Evolutionary conservation across 129 eudicot species (phyloP), one percentile per base, ranked within the genome.

Genomic region (Rutidosis leptorrhynchoides): DNA sequence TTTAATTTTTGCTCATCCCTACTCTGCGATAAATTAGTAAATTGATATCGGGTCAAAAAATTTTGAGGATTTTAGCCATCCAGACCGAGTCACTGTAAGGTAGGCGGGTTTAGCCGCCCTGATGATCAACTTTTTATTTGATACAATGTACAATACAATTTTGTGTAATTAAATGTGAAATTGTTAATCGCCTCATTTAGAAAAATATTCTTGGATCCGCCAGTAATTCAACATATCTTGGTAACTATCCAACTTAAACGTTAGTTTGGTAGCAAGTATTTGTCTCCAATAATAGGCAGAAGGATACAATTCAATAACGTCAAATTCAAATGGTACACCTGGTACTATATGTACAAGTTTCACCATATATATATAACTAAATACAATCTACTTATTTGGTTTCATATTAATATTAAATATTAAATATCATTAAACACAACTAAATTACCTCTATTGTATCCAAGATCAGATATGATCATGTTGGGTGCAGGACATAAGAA

Each of bases 291-390:
- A 30, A 28, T 49, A 49, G 61, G n/a, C 17, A 46, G 48, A 28
- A 12, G n/a, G 2, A 71, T 64, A 54, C 72, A 74, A 74, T 5
- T 67, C 54, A 26, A 32, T 59, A 43, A 71, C 17, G 69, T 77
- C 82, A 35, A 71, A 25, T 64, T 70, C 77, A 70, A 43, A 58
- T 65, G 51, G 60, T 55, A 70, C 81, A 77, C 72, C 76, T 77
- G 72, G 71, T 54, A 37, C 52, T 56, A 26, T 43, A 60, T 29
- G 43, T 16, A 60, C 2, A 53, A 6, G 35, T 60, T 30, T 60
- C 43, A 3, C 46, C 24, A 57, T 40, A 40, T 56, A 15, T 56
- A 56, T 30, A 60, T 60, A 30, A 55, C 32, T 60, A 29, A 30
- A 5, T 26, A 22, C 21, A 53, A 24, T 22, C 46, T 5, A 1